A percentile compares a stretch with the other conserved stretches of the same genome.
Evolutionary conservation across 2,329 filamentous ascomycete genomes (phyloP).

Genomic region (Amauroascus verrucosus): DNA sequence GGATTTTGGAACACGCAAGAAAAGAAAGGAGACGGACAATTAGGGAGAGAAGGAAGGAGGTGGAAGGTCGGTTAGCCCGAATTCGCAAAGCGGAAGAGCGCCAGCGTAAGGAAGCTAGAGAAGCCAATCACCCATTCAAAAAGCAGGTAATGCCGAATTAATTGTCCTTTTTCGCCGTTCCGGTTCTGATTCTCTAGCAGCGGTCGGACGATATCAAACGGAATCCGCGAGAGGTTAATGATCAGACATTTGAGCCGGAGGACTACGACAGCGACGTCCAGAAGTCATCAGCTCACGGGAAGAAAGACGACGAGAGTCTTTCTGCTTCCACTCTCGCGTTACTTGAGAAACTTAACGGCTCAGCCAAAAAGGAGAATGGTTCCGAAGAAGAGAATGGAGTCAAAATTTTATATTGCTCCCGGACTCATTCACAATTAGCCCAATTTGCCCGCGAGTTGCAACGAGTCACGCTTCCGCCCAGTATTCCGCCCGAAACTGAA

Average conservation of each 20-base stretch:
- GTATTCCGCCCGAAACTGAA: constrained; percentile 44
- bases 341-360: constrained; percentile 55
- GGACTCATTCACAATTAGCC: constrained; percentile 82
- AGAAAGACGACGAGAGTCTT: constrained; percentile 39
- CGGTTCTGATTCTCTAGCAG: constrained; percentile 2
- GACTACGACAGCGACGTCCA: constrained; percentile 60
- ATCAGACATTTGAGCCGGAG: constrained; percentile 54
- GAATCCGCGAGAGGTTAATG: neutral
- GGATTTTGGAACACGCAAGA: constrained; percentile 70
- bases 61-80: constrained; percentile 60
- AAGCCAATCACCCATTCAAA: constrained; percentile 41
- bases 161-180: neutral
- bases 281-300: constrained; percentile 19
- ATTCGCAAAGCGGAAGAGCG: constrained; percentile 54
- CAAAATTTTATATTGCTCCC: constrained; percentile 86
- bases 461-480: constrained; percentile 65
- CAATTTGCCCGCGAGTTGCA: constrained; percentile 79
- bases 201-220: neutral
- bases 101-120: constrained; percentile 43
- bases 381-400: constrained; percentile 51
- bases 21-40: constrained; percentile 58
- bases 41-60: constrained; percentile 55
- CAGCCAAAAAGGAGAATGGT: constrained; percentile 30
- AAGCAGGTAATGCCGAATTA: constrained; percentile 27
- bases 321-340: constrained; percentile 67